Percentiles rank a stretch among this genome's conserved stretches.
phyloP scores from a whole-genome alignment of 352 stramenopile species.

The Aphanomyces cochlioides region DNA sequence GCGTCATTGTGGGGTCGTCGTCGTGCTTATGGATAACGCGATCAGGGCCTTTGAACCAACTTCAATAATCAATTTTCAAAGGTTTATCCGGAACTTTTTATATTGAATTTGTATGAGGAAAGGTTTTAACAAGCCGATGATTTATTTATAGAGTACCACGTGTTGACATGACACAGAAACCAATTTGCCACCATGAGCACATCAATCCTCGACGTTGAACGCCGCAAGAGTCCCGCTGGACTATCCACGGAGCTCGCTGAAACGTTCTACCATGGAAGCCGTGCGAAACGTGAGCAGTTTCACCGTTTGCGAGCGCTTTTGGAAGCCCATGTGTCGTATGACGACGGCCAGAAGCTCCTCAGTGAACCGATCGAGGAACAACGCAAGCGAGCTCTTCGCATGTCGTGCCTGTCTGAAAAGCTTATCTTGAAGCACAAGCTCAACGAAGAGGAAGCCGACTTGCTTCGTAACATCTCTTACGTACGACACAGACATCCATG shows the following conservation, averaged over 20 bases:
- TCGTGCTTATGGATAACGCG: too few relatives aligned
- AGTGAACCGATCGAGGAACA: conserved; percentile 12
- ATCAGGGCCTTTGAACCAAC: too few relatives aligned
- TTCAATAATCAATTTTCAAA: too few relatives aligned
- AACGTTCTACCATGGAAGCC: conserved; percentile 15
- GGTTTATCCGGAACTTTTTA: too few relatives aligned
- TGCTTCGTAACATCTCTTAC: conserved; percentile 21
- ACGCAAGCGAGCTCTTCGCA: conserved; percentile 6
- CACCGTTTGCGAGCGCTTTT: conserved; percentile 5
- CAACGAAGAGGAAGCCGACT: conserved; percentile 7
- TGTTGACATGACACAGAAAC: too few relatives aligned
- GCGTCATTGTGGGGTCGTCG: too few relatives aligned
- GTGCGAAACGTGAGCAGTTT: neutral
- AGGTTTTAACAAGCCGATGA: too few relatives aligned
- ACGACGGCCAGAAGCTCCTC: conserved; percentile 3
- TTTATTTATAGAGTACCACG: too few relatives aligned
- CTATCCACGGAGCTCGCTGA: conserved; percentile 17
- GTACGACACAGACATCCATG: neutral
- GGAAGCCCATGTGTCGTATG: conserved; percentile 8
- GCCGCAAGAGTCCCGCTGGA: conserved; percentile 2
- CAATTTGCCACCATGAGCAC: neutral
- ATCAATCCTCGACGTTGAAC: conserved; percentile 10
- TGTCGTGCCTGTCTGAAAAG: conserved; percentile 16
- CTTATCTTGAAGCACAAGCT: conserved; percentile 13
- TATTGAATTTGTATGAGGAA: too few relatives aligned